A percentile compares a stretch with the other conserved stretches of the same genome.
Evolutionary conservation across 2,329 filamentous ascomycete genomes (phyloP).

Genomic region (Fusarium tuaranense): DNA sequence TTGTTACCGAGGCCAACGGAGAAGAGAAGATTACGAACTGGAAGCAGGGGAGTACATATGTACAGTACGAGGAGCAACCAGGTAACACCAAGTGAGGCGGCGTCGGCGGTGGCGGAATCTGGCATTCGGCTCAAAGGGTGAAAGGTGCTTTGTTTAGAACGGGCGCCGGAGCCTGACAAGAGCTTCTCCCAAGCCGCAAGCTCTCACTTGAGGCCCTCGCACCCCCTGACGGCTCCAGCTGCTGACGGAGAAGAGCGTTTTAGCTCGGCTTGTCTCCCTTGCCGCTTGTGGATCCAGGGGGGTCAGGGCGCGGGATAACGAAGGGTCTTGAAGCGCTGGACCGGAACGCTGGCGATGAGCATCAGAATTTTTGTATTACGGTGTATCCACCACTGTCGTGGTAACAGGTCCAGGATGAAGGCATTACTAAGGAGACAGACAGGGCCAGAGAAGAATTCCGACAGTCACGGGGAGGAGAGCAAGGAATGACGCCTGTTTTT

Average conservation of each 20-base stretch:
- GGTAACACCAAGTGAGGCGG: slow-evolving; percentile 37
- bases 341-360: slow-evolving; percentile 33
- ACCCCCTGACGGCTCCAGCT: slow-evolving; percentile 24
- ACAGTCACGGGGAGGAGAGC: neutral
- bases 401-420: neutral
- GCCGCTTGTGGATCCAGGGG: slow-evolving; percentile 37
- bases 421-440: neutral
- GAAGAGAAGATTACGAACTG: slow-evolving; percentile 30
- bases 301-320: slow-evolving; percentile 29
- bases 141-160: slow-evolving; percentile 10
- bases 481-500: slow-evolving; percentile 10
- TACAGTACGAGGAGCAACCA: slow-evolving; percentile 11
- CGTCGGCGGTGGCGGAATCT: slow-evolving; percentile 42
- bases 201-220: neutral
- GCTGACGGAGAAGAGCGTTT: slow-evolving; percentile 37
- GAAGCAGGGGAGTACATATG: neutral
- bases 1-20: slow-evolving; percentile 35
- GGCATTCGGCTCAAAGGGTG: slow-evolving; percentile 43
- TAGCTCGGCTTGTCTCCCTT: slow-evolving; percentile 43
- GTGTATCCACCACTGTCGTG: slow-evolving; percentile 23
- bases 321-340: slow-evolving; percentile 32
- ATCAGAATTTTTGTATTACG: slow-evolving; percentile 12
- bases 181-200: slow-evolving; percentile 1
- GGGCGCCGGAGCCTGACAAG: slow-evolving; percentile 14
- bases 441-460: neutral